A percentile compares a stretch with the other conserved stretches of the same genome.
Evolutionary conservation across 768 basidiomycete species (phyloP).

Genomic region (Daedalea quercina): DNA sequence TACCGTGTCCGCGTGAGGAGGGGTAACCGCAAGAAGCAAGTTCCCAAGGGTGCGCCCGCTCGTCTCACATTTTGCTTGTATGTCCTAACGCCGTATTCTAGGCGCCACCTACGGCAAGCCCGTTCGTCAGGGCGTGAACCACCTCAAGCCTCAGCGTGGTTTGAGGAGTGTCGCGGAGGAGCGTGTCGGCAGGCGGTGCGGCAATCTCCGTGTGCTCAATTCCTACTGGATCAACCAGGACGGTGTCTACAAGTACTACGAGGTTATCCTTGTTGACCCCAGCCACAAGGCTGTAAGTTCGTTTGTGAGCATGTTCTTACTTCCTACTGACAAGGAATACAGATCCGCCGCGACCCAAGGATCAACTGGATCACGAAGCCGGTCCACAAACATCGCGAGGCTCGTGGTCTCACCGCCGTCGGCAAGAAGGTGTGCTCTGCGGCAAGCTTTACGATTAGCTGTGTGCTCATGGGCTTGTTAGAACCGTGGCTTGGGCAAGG

Average conservation of each 20-base stretch:
- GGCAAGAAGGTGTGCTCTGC: constrained; percentile 76
- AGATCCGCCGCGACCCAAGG: constrained; percentile 92
- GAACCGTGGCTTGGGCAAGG: constrained; percentile 98
- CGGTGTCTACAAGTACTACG: constrained; percentile 98
- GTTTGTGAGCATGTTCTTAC: neutral
- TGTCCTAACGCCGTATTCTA: constrained; percentile 18
- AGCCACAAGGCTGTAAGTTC: constrained; percentile 81
- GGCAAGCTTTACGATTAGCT: constrained; percentile 1
- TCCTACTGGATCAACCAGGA: constrained; percentile 99
- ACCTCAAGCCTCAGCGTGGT: constrained; percentile 95
- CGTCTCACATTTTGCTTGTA: neutral
- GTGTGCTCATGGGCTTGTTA: constrained; percentile 23
- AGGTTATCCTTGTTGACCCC: constrained; percentile 97
- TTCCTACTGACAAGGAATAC: neutral
- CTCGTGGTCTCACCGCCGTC: constrained; percentile 93
- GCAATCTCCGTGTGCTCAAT: constrained; percentile 93
- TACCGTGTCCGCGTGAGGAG: constrained; percentile 97
- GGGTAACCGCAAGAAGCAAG: constrained; percentile 99
- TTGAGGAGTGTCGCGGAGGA: constrained; percentile 94
- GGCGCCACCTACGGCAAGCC: constrained; percentile 99
- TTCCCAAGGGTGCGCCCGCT: constrained; percentile 74
- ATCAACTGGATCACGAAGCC: constrained; percentile 99
- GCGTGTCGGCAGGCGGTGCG: constrained; percentile 93
- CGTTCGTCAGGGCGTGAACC: constrained; percentile 98
- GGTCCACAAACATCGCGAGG: constrained; percentile 97